Evolutionary conservation across 768 basidiomycete genomes (phyloP).

Genomic region (Tricholoma terreum): DNA sequence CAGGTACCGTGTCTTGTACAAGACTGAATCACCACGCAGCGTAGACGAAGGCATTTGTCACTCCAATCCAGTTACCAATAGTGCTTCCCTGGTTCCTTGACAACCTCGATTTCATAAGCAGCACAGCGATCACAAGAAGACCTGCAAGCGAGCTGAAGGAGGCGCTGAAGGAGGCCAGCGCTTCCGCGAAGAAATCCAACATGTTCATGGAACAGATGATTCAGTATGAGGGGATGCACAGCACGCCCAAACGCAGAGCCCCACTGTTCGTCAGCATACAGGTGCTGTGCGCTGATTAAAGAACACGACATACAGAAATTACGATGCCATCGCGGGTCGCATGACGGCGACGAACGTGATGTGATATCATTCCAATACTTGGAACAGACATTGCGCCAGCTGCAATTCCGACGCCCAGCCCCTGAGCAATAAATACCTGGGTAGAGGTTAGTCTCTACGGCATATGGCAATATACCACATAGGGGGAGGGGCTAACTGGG

Average conservation of each 20-base stretch:
- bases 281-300: conserved; percentile 1
- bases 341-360: conserved; percentile 45
- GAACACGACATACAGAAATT: conserved; percentile 32
- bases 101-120: conserved; percentile 36
- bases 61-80: conserved; percentile 37
- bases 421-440: conserved; percentile 48
- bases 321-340: conserved; percentile 51
- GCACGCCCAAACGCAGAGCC: conserved; percentile 58
- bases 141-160: too few relatives aligned
- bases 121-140: conserved; percentile 27
- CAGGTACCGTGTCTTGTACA: conserved; percentile 30
- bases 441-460: not conserved
- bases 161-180: conserved; percentile 36
- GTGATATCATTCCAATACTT: conserved; percentile 43
- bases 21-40: not conserved
- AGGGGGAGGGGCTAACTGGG: conserved; percentile 20
- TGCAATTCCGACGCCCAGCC: conserved; percentile 45
- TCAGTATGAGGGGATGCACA: conserved; percentile 62
- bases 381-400: conserved; percentile 46
- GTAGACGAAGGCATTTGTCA: not conserved
- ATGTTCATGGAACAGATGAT: conserved; percentile 43
- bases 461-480: too few relatives aligned
- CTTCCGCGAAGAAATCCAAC: conserved; percentile 50
- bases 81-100: conserved; percentile 29
- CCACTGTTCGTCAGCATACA: conserved; percentile 24